Evolutionary conservation across 345 rosid genomes (phyloP).

Genomic region (Citrus trifoliata): DNA sequence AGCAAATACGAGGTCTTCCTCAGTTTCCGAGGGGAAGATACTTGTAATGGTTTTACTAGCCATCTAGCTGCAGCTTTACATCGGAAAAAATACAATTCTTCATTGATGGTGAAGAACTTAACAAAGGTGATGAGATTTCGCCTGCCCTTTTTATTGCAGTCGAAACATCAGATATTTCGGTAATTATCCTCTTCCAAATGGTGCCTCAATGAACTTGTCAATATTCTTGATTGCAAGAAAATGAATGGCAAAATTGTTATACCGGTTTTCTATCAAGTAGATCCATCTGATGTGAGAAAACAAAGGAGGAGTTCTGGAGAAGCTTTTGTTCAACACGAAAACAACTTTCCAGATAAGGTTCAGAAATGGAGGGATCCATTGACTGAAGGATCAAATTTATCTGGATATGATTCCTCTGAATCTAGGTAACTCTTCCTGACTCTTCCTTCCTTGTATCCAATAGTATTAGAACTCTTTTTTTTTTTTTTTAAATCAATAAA

Average conservation of each 20-base stretch:
- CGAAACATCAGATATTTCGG: neutral
- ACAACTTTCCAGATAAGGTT: too few relatives aligned
- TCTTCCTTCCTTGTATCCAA: too few relatives aligned
- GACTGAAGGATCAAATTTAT: too few relatives aligned
- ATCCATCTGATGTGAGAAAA: neutral
- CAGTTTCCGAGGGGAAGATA: slow-evolving; percentile 7
- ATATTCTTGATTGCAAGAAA: neutral
- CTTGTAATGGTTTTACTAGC: neutral
- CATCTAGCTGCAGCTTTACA: neutral
- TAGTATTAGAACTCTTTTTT: too few relatives aligned
- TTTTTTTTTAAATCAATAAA: too few relatives aligned
- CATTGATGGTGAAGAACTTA: neutral
- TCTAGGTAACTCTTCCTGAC: too few relatives aligned
- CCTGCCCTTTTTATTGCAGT: neutral
- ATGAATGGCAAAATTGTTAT: slow-evolving; percentile 4
- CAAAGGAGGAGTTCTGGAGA: too few relatives aligned
- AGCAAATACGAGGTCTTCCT: neutral
- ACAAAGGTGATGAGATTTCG: neutral
- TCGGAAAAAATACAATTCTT: neutral
- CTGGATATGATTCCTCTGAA: too few relatives aligned
- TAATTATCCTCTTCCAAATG: neutral
- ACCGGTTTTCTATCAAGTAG: slow-evolving; percentile 2
- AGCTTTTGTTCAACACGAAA: too few relatives aligned
- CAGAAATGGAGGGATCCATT: too few relatives aligned
- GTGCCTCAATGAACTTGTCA: neutral